A percentile compares a stretch with the other conserved stretches of the same genome.
phyloP scores from a whole-genome alignment of 2,329 filamentous ascomycete genomes.

The Byssoonygena ceratinophila region DNA sequence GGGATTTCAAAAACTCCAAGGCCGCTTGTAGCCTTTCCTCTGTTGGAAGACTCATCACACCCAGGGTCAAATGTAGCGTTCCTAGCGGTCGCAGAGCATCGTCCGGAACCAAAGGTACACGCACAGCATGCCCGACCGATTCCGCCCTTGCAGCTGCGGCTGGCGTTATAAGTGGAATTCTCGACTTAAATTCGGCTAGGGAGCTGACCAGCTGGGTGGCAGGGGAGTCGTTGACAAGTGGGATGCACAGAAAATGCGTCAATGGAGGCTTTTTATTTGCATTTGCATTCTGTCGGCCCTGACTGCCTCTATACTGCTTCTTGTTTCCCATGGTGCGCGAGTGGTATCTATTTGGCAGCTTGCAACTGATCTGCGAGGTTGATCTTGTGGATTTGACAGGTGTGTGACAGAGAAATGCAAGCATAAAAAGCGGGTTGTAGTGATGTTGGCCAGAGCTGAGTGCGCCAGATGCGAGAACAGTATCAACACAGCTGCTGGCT shows the following conservation, averaged over 20 bases:
- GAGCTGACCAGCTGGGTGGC: slow-evolving; percentile 55
- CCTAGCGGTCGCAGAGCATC: slow-evolving; percentile 65
- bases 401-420: neutral
- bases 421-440: neutral
- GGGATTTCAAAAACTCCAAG: slow-evolving; percentile 32
- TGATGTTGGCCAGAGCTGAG: neutral
- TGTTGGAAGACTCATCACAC: slow-evolving; percentile 64
- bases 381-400: neutral
- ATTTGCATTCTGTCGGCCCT: neutral
- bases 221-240: slow-evolving; percentile 54
- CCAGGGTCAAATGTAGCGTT: slow-evolving; percentile 75
- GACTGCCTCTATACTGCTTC: neutral
- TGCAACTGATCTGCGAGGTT: neutral
- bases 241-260: slow-evolving; percentile 40
- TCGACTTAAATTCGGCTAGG: slow-evolving; percentile 51
- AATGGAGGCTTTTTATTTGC: slow-evolving; percentile 21
- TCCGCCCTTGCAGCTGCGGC: slow-evolving; percentile 12
- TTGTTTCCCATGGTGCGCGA: slow-evolving; percentile 8
- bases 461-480: too few species aligned
- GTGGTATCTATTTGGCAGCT: neutral
- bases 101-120: slow-evolving; percentile 44
- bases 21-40: slow-evolving; percentile 42
- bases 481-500: too few species aligned
- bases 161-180: slow-evolving; percentile 34
- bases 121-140: slow-evolving; percentile 27